Evolutionary conservation across 2,329 filamentous ascomycete genomes (phyloP).

Genomic region (Alternaria triticina): DNA sequence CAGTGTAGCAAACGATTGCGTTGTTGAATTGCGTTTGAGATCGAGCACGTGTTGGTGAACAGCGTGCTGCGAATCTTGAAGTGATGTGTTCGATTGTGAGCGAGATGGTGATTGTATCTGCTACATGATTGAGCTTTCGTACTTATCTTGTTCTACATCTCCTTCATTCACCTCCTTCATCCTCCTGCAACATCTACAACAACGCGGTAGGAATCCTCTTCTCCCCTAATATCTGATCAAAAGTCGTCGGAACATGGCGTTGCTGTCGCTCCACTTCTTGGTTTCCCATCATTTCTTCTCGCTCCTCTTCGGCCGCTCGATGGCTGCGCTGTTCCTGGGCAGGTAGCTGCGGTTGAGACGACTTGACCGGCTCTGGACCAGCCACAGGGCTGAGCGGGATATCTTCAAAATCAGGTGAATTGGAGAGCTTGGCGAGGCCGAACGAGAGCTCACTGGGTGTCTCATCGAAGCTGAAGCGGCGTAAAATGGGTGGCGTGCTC

Average conservation of each 20-base stretch:
- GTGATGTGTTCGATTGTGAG: background rate
- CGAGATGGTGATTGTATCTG: background rate
- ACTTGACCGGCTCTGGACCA: background rate
- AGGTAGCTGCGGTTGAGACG: background rate
- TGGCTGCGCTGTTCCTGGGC: background rate
- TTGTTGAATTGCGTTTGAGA: background rate
- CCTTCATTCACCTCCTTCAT: background rate
- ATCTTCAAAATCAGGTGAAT: background rate
- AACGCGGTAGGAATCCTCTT: background rate
- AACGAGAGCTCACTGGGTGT: background rate
- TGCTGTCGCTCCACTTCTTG: background rate
- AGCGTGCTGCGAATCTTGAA: background rate
- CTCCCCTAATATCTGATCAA: slow-evolving; percentile 3
- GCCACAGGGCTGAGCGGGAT: background rate
- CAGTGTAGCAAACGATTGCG: background rate
- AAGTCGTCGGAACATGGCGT: background rate
- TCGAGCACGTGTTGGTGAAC: background rate
- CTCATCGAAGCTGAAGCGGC: slow-evolving; percentile 6
- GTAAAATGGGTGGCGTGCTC: background rate
- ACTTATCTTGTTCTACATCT: no score
- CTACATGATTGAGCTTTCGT: background rate
- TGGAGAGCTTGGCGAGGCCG: background rate
- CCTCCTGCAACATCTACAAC: background rate
- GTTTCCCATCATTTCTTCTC: background rate
- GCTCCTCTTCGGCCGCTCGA: background rate